Evolutionary conservation across 2,329 filamentous ascomycete species (phyloP).

Genomic region (Blastomyces emzantsi): DNA sequence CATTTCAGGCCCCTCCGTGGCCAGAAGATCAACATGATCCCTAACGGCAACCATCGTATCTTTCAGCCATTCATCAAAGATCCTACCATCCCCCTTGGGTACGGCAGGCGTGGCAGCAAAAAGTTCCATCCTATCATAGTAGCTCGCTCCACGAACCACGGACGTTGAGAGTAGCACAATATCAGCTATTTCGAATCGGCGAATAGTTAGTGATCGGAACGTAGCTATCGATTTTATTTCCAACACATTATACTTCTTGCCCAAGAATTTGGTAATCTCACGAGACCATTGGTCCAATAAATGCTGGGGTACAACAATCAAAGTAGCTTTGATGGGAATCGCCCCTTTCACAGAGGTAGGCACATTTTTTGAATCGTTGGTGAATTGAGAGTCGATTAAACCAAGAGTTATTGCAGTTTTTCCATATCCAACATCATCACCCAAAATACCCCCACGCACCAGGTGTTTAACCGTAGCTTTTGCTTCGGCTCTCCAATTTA

Average conservation of each 20-base stretch:
- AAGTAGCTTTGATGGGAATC: constrained; percentile 46
- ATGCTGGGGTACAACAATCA: constrained; percentile 50
- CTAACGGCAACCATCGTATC: constrained; percentile 37
- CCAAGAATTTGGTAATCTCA: constrained; percentile 47
- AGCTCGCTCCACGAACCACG: constrained; percentile 40
- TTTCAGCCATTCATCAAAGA: constrained; percentile 47
- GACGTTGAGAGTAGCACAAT: constrained; percentile 49
- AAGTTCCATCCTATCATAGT: constrained; percentile 42
- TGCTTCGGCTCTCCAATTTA: constrained; percentile 53
- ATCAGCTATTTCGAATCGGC: constrained; percentile 40
- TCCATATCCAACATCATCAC: constrained; percentile 57
- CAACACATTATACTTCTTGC: constrained; percentile 36
- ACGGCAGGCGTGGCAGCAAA: constrained; percentile 43
- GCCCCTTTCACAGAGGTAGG: constrained; percentile 17
- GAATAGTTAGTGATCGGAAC: constrained; percentile 37
- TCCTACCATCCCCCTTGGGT: constrained; percentile 36
- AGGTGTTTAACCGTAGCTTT: constrained; percentile 25
- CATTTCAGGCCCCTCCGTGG: constrained; percentile 21
- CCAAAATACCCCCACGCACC: constrained; percentile 52
- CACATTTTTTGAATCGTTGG: constrained; percentile 17
- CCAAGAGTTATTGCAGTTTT: constrained; percentile 55
- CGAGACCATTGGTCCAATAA: constrained; percentile 50
- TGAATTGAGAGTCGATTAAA: constrained; percentile 43
- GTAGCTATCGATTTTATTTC: constrained; percentile 33
- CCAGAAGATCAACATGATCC: constrained; percentile 33